Evolutionary conservation across 2,329 filamentous ascomycete species (phyloP).

Genomic region (Phialophora expanda): DNA sequence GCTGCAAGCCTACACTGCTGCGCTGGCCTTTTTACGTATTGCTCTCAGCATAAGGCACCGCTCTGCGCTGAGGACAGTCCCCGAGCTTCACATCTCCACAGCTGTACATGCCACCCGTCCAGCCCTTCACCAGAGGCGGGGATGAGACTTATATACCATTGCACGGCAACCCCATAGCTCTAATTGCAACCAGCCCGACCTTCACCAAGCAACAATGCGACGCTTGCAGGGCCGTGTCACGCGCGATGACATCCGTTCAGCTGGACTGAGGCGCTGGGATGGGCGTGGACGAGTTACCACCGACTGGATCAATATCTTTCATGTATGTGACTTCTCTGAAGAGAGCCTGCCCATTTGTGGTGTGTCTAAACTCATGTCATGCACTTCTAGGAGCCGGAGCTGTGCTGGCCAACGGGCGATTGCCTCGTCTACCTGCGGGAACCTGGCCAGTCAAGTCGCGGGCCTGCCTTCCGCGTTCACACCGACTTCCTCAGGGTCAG

Average conservation of each 20-base stretch:
- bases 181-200: slow-evolving; percentile 7
- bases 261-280: slow-evolving; percentile 41
- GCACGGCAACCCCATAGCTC: slow-evolving; percentile 17
- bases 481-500: slow-evolving; percentile 32
- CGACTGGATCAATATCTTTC: slow-evolving; percentile 39
- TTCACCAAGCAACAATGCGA: slow-evolving; percentile 26
- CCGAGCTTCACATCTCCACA: slow-evolving; percentile 5
- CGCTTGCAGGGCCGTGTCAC: slow-evolving; percentile 37
- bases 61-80: neutral
- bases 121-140: slow-evolving; percentile 18
- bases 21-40: slow-evolving; percentile 17
- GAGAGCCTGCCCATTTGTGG: neutral
- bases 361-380: slow-evolving; percentile 10
- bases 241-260: slow-evolving; percentile 37
- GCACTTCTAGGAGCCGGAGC: slow-evolving; percentile 37
- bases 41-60: slow-evolving; percentile 8
- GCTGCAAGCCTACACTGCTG: slow-evolving; percentile 10
- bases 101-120: slow-evolving; percentile 6
- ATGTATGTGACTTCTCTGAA: slow-evolving; percentile 29
- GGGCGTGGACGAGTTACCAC: slow-evolving; percentile 37
- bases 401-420: slow-evolving; percentile 39
- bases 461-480: slow-evolving; percentile 40
- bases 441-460: slow-evolving; percentile 39
- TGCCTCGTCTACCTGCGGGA: slow-evolving; percentile 39
- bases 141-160: slow-evolving; percentile 29